Evolutionary conservation across 768 basidiomycete species (phyloP).

Genomic region (Cystobasidium onofrii): DNA sequence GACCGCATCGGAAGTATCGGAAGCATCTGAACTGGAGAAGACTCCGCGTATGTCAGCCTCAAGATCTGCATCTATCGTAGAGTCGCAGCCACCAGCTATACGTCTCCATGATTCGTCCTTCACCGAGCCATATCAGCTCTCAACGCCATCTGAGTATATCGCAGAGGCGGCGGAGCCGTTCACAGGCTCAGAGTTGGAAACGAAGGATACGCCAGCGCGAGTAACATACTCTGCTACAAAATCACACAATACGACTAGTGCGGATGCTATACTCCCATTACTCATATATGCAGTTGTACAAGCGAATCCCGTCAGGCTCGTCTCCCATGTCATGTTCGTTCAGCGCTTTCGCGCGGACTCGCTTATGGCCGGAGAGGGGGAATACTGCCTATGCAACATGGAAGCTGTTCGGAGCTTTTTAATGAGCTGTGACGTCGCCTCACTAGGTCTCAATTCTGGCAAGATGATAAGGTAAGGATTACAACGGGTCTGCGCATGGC

Average conservation of each 20-base stretch:
- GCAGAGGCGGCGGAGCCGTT: background rate
- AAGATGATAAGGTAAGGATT: conserved; percentile 41
- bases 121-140: conserved; percentile 10
- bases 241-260: conserved; percentile 51
- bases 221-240: background rate
- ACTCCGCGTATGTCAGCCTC: conserved; percentile 24
- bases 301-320: conserved; percentile 73
- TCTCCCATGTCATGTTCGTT: conserved; percentile 56
- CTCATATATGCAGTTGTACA: conserved; percentile 92
- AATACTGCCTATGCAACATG: conserved; percentile 86
- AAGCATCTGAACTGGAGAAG: background rate
- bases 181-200: conserved; percentile 10
- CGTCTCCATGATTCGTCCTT: conserved; percentile 31
- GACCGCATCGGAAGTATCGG: background rate
- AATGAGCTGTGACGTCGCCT: conserved; percentile 81
- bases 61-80: conserved; percentile 15
- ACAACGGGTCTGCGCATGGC: background rate
- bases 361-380: conserved; percentile 67
- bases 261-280: conserved; percentile 82
- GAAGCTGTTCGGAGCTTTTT: conserved; percentile 93
- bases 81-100: conserved; percentile 35
- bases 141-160: background rate
- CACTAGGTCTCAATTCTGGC: conserved; percentile 52
- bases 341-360: conserved; percentile 55
- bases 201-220: background rate